Percentiles rank a stretch among this genome's conserved stretches.
phyloP scores from a whole-genome alignment of 2,329 filamentous ascomycete genomes.

The Gliomastix tumulicola region DNA sequence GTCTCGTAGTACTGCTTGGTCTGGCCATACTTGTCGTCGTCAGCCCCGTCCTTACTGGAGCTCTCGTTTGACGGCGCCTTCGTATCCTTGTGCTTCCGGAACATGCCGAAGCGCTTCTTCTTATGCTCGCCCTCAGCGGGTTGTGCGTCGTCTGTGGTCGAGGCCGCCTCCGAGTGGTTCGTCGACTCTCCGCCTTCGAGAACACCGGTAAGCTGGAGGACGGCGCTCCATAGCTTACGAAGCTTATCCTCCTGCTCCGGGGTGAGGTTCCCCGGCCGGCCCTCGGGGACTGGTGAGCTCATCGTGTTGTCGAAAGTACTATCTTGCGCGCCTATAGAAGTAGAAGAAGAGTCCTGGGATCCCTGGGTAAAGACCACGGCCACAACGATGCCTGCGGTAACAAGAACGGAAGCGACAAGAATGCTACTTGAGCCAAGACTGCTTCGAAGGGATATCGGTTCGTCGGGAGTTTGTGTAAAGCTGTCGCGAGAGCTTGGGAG shows the following conservation, averaged over 20 bases:
- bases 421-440: too few relatives aligned
- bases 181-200: conserved; percentile 13
- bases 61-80: conserved; percentile 24
- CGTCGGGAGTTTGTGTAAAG: too few relatives aligned
- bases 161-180: conserved; percentile 30
- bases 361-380: too few relatives aligned
- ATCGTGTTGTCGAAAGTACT: too few relatives aligned
- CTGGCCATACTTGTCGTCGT: conserved; percentile 89
- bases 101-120: conserved; percentile 67
- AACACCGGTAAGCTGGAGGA: conserved; percentile 71
- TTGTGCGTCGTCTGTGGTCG: conserved; percentile 32
- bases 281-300: conserved; percentile 46
- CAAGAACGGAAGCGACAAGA: too few relatives aligned
- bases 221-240: conserved; percentile 74
- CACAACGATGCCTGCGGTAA: too few relatives aligned
- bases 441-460: too few relatives aligned
- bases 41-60: conserved; percentile 36
- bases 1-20: conserved; percentile 81
- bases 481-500: too few relatives aligned
- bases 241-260: conserved; percentile 82
- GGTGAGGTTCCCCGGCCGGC: conserved; percentile 82
- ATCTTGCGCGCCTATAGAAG: too few relatives aligned
- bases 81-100: conserved; percentile 53
- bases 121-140: conserved; percentile 30
- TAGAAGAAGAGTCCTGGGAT: too few relatives aligned